Conservation (phyloP, 768 basidiomycete genomes). For the Pleurotus djamor region DNA sequence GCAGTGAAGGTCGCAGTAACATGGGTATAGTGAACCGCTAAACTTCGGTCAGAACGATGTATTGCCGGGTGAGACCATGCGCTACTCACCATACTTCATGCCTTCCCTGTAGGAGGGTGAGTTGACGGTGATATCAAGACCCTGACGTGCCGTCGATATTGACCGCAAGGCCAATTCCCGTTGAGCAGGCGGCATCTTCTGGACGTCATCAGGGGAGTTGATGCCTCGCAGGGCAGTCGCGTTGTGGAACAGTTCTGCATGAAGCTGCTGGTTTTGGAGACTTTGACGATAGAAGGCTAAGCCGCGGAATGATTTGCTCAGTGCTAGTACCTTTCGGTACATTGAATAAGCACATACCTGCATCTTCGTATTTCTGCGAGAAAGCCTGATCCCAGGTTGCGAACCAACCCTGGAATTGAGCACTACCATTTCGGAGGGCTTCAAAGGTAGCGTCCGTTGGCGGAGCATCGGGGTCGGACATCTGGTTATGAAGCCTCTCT, state of each 20-base stretch:
- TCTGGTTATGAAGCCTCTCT: conserved; percentile 79
- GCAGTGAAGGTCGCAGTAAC: conserved; percentile 94
- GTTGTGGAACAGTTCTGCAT: conserved; percentile 83
- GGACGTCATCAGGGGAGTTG: conserved; percentile 82
- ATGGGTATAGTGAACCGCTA: conserved; percentile 89
- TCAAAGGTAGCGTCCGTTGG: conserved; percentile 72
- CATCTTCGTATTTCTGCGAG: conserved; percentile 81
- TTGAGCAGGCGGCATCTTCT: conserved; percentile 79
- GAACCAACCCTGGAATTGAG: conserved; percentile 82
- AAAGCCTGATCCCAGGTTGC: conserved; percentile 76
- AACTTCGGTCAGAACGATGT: background rate
- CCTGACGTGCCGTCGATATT: conserved; percentile 77
- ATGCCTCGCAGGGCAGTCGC: conserved; percentile 83
- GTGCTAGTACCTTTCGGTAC: too few species aligned
- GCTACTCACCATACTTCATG: conserved; percentile 78
- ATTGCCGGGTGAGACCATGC: background rate
- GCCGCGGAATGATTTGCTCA: background rate
- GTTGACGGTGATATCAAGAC: conserved; percentile 82
- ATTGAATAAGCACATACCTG: conserved; percentile 43
- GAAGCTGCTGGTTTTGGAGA: conserved; percentile 82
- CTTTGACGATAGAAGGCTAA: conserved; percentile 87
- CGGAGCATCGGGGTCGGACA: conserved; percentile 77
- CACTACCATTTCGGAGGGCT: conserved; percentile 70
- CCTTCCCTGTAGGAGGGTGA: conserved; percentile 85
- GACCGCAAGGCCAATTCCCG: conserved; percentile 78